Evolutionary conservation across 2,329 filamentous ascomycete genomes (phyloP).

Genomic region (Talaromyces sp.): DNA sequence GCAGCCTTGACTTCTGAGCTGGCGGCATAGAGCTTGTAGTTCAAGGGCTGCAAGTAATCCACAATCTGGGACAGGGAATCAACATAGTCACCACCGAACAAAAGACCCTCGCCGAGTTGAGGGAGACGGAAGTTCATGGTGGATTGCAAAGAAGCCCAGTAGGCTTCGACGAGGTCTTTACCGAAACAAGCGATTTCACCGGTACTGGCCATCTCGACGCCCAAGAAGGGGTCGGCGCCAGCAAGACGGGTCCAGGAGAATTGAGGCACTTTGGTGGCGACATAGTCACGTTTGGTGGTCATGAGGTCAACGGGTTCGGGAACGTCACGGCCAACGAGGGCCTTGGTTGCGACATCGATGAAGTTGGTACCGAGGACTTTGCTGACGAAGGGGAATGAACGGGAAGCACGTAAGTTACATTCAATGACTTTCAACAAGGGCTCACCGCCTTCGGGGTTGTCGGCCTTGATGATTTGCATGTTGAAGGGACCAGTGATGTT

Average conservation of each 20-base stretch:
- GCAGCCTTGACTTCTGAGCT: conserved; percentile 77
- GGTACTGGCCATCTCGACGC: conserved; percentile 95
- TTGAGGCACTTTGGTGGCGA: conserved; percentile 96
- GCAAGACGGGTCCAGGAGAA: conserved; percentile 99
- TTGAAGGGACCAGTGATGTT: conserved; percentile 98
- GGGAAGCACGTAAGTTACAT: conserved; percentile 94
- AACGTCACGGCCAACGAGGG: conserved; percentile 79
- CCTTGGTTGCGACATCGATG: conserved; percentile 91
- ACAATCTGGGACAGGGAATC: conserved; percentile 74
- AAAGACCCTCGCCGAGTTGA: conserved; percentile 88
- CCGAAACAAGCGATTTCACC: conserved; percentile 99
- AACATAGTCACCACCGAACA: conserved; percentile 81
- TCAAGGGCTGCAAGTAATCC: conserved; percentile 81
- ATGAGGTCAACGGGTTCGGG: conserved; percentile 86
- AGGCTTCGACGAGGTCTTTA: conserved; percentile 91
- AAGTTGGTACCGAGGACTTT: conserved; percentile 97
- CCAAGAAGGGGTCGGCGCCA: conserved; percentile 94
- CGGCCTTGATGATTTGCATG: conserved; percentile 99
- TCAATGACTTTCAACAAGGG: conserved; percentile 91
- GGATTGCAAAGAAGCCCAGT: conserved; percentile 94
- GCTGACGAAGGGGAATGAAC: conserved; percentile 97
- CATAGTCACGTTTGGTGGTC: conserved; percentile 82
- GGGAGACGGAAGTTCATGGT: conserved; percentile 99
- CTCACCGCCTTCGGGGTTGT: conserved; percentile 70
- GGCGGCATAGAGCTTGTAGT: conserved; percentile 92